phyloP scores from a whole-genome alignment of 768 basidiomycete species.

The Udeniomyces megalosporus region DNA sequence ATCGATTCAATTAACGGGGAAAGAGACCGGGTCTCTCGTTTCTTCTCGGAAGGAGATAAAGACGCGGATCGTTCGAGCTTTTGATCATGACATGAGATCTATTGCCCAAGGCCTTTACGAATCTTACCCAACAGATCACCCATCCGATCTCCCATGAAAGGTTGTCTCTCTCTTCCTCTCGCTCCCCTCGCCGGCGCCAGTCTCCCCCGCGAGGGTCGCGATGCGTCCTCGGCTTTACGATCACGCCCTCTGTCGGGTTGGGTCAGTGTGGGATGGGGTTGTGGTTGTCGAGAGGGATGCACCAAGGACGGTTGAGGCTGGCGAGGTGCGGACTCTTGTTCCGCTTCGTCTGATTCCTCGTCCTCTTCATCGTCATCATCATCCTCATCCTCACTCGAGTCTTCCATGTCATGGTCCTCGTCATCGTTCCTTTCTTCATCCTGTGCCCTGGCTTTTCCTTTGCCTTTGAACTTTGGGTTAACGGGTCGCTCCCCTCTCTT shows the following conservation, averaged over 20 bases:
- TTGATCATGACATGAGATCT: too few species aligned
- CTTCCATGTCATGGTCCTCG: not conserved
- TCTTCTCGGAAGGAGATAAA: too few species aligned
- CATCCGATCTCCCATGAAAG: conserved; percentile 13
- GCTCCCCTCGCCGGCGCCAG: not conserved
- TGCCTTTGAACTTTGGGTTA: not conserved
- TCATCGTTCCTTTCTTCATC: not conserved
- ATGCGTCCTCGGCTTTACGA: not conserved
- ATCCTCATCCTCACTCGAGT: too few species aligned
- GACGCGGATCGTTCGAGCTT: too few species aligned
- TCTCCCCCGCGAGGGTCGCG: not conserved
- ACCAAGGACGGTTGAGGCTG: not conserved
- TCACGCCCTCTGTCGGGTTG: not conserved
- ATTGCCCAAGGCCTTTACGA: conserved; percentile 1
- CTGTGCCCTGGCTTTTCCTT: not conserved
- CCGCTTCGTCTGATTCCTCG: not conserved
- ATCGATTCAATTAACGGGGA: too few species aligned
- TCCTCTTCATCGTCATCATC: not conserved
- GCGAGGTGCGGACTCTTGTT: not conserved
- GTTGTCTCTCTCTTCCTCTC: conserved; percentile 7
- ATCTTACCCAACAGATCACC: conserved; percentile 14
- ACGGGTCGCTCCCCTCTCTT: not conserved
- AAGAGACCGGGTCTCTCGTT: too few species aligned
- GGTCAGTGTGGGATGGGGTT: not conserved
- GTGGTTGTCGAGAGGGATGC: not conserved